Percentiles rank a stretch among this genome's conserved stretches.
These are phyloP conservation scores for Entonaema liquescens DNA, from an alignment of 495 filamentous ascomycete species.

Conservation along the genomic window DNA sequence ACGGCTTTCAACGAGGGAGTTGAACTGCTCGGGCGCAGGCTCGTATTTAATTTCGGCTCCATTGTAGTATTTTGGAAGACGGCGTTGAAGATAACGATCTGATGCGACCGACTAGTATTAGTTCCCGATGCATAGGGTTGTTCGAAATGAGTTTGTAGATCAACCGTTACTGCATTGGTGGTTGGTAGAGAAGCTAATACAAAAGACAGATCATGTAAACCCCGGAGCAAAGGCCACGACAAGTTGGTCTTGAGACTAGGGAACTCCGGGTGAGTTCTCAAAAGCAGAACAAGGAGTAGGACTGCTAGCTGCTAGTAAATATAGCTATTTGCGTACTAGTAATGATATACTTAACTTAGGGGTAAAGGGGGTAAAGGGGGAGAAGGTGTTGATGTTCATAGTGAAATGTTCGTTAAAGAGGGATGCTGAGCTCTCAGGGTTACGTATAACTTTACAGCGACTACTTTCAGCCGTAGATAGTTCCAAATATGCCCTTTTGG, in stretches of 20 bases:
- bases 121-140: not conserved
- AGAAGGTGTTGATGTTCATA: slow-evolving; percentile 3
- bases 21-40: slow-evolving; percentile 32
- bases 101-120: not conserved
- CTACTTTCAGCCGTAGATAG: not conserved
- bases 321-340: slow-evolving; percentile 7
- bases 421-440: too few species aligned
- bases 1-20: slow-evolving; percentile 34
- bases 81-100: not conserved
- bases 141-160: not conserved
- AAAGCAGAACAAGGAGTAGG: slow-evolving; percentile 13
- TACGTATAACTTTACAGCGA: too few species aligned
- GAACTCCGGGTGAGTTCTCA: not conserved
- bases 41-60: slow-evolving; percentile 9
- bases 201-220: not conserved
- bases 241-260: not conserved
- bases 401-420: not conserved
- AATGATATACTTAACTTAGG: slow-evolving; percentile 21
- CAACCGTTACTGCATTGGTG: not conserved
- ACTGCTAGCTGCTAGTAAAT: slow-evolving; percentile 8
- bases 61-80: not conserved
- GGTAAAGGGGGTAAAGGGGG: not conserved
- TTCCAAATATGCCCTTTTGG: too few species aligned
- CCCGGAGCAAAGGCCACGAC: not conserved
- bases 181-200: not conserved